These are phyloP conservation scores for Kurtzmaniella quercitrusa DNA, from an alignment of 1,139 yeast species.

Conservation along the genomic window DNA sequence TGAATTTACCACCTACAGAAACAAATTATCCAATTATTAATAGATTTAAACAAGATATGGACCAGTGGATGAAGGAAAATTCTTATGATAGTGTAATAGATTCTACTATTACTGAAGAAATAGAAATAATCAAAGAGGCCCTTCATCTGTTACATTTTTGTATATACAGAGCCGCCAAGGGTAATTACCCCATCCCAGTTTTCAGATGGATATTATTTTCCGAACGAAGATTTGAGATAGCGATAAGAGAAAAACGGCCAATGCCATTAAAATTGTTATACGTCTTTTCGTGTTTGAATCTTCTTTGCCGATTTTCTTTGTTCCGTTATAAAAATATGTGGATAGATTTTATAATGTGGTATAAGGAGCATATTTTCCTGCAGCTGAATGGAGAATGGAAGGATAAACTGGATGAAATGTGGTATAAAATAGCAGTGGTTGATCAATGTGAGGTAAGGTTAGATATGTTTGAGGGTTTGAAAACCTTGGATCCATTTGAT, in stretches of 20 bases:
- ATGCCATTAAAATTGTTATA: conserved; percentile 24
- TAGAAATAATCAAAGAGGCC: conserved; percentile 10
- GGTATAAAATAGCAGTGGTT: conserved; percentile 10
- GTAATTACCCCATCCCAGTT: conserved; percentile 25
- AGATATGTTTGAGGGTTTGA: background rate
- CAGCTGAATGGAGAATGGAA: conserved; percentile 16
- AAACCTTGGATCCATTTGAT: background rate
- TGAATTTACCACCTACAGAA: background rate
- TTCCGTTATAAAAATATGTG: conserved; percentile 19
- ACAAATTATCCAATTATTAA: conserved; percentile 14
- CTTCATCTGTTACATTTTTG: conserved; percentile 13
- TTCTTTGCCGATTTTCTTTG: conserved; percentile 19
- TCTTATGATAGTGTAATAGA: conserved; percentile 8
- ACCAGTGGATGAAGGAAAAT: conserved; percentile 4
- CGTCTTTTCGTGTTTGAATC: conserved; percentile 17
- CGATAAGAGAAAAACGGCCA: conserved; percentile 17
- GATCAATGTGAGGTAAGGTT: background rate
- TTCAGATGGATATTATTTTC: conserved; percentile 23
- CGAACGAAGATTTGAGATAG: conserved; percentile 13
- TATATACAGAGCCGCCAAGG: conserved; percentile 12
- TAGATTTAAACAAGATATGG: conserved; percentile 10
- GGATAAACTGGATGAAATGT: conserved; percentile 12
- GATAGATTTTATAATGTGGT: conserved; percentile 25
- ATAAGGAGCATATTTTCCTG: conserved; percentile 10
- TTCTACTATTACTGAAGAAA: conserved; percentile 5